Conservation (phyloP, 2,329 filamentous ascomycete genomes). For the Thielaviopsis cerberus region DNA sequence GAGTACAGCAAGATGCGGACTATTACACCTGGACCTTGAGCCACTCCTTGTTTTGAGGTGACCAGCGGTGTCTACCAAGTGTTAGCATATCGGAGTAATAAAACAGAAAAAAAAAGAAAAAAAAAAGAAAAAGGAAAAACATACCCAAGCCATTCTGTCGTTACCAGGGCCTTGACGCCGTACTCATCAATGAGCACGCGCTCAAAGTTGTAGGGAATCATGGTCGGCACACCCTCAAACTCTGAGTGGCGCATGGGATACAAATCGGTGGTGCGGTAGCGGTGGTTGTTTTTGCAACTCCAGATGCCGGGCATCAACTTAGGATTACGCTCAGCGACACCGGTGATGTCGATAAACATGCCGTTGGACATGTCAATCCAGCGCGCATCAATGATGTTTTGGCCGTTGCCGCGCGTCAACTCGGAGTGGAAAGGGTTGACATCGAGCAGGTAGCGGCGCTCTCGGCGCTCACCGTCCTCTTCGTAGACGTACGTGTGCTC, state of each 20-base stretch:
- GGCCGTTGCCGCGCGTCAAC: constrained; percentile 43
- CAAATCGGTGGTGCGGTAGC: constrained; percentile 50
- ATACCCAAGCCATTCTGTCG: constrained; percentile 43
- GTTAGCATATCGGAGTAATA: not conserved
- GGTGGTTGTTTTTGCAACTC: constrained; percentile 66
- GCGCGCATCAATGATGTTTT: constrained; percentile 66
- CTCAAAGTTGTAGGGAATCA: constrained; percentile 51
- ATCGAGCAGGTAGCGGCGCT: constrained; percentile 49
- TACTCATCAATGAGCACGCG: constrained; percentile 49
- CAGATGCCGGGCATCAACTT: constrained; percentile 42
- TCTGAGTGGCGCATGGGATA: constrained; percentile 56
- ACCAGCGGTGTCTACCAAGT: constrained; percentile 37
- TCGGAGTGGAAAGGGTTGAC: constrained; percentile 53
- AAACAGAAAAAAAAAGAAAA: not conserved
- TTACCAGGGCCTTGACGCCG: constrained; percentile 37
- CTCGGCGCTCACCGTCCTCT: constrained; percentile 24
- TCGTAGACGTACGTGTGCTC: constrained; percentile 37
- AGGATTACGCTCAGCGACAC: constrained; percentile 47
- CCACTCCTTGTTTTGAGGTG: constrained; percentile 40
- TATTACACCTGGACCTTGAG: constrained; percentile 22
- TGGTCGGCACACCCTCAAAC: constrained; percentile 55
- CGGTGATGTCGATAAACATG: constrained; percentile 71
- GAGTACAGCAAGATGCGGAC: not conserved
- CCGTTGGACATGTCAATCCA: constrained; percentile 65
- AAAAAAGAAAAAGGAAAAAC: constrained; percentile 17